A percentile compares a stretch with the other conserved stretches of the same genome.
These are phyloP conservation scores for Tylopilus vinaceipallidus DNA, from an alignment of 768 basidiomycete genomes.

Conservation along the genomic window DNA sequence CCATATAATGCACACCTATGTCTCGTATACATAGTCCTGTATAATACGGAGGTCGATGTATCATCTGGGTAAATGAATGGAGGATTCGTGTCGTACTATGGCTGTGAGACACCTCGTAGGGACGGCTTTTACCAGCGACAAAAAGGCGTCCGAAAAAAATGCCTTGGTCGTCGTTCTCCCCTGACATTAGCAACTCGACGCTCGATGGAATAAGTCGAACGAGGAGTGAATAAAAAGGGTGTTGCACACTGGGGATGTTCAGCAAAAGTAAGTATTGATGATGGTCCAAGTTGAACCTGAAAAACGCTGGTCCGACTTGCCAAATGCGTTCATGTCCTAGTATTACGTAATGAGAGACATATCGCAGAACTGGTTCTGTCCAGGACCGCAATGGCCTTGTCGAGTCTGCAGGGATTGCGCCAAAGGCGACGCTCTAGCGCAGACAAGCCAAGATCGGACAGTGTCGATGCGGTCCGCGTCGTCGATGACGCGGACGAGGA, in stretches of 20 bases:
- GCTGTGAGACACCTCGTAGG: slow-evolving; percentile 67
- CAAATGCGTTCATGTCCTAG: too few relatives aligned
- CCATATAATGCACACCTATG: neutral
- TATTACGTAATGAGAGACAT: too few relatives aligned
- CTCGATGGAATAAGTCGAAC: slow-evolving; percentile 41
- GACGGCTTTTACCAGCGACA: slow-evolving; percentile 36
- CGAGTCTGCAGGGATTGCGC: slow-evolving; percentile 23
- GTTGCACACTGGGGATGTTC: too few relatives aligned
- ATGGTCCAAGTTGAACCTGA: too few relatives aligned
- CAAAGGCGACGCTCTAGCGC: slow-evolving; percentile 17
- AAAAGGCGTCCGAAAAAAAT: slow-evolving; percentile 57
- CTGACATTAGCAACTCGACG: slow-evolving; percentile 52
- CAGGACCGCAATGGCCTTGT: slow-evolving; percentile 20
- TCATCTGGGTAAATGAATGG: neutral
- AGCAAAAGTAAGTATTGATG: too few relatives aligned
- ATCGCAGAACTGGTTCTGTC: too few relatives aligned
- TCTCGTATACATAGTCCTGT: slow-evolving; percentile 5
- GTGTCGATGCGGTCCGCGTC: slow-evolving; percentile 1
- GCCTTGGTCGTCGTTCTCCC: slow-evolving; percentile 45
- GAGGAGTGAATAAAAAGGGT: slow-evolving; percentile 47
- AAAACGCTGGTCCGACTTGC: too few relatives aligned
- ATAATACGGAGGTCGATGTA: slow-evolving; percentile 12
- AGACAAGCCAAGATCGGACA: neutral
- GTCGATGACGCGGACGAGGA: slow-evolving; percentile 14
- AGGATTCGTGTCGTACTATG: neutral